Evolutionary conservation across 352 stramenopile genomes (phyloP), one percentile per base, ranked within the genome.

Genomic region (Plasmopara halstedii): DNA sequence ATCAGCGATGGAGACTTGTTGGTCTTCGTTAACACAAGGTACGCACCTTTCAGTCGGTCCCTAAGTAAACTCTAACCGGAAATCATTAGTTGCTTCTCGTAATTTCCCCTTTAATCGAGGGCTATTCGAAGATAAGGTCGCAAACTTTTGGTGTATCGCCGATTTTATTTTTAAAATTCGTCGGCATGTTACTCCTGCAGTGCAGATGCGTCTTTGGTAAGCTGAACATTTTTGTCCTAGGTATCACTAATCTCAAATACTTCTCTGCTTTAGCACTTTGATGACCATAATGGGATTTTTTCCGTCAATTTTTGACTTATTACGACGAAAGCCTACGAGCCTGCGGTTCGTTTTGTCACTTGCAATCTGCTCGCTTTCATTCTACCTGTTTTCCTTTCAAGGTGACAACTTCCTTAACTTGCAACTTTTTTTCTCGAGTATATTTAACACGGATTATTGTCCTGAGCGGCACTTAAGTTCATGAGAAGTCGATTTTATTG

Each of bases 71-170:
- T n/a, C 52, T 34, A 35, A 49, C 36, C 32, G 2, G 22, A n/a
- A 17, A 20, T 50, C 31, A 27, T 19, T 83, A 85, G 79, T 98
- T 26, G 15, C 97, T 2, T 73, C 82, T 38, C 85, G 96, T 18
- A 84, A 98, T 25, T 98, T 99, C 52, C 96, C 96, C 2, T 96
- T 98, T 51, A 69, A 84, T 14, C 75, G 96, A 15, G 95, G 96
- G 6, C 58, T 99, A 26, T 99, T 98, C 66, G 96, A 99, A 73
- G 95, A 97, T 56, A 98, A 99, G 58, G 96, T 99, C 9, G 77
- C 94, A 19, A 98, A 97, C 60, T 66, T 98, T 34, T 99, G 94
- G 95, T 99, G 89, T 61, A 83, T 93, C 10, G 53, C 93, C 34
- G 92, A 95, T 44, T 72, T 90, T 18, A 53, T 84, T 33, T 26